Evolutionary conservation across 2,329 filamentous ascomycete genomes (phyloP).

Genomic region (Ascomycota sp.): DNA sequence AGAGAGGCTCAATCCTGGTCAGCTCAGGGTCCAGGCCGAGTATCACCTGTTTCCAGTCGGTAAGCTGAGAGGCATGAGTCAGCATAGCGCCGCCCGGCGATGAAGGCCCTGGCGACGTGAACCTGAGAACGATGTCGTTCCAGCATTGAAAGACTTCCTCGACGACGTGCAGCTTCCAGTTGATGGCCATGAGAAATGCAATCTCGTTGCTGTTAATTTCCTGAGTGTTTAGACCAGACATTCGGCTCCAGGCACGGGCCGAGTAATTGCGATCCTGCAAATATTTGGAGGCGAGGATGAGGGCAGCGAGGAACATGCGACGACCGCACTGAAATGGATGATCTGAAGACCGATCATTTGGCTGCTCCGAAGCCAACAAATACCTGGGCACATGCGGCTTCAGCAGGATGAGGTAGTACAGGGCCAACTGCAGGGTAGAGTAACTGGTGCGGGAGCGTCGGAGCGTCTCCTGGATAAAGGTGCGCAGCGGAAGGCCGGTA

Average conservation of each 20-base stretch:
- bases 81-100: constrained; percentile 30
- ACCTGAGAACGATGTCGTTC: constrained; percentile 79
- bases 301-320: constrained; percentile 87
- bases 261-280: constrained; percentile 96
- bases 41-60: constrained; percentile 39
- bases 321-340: constrained; percentile 85
- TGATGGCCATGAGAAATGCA: constrained; percentile 70
- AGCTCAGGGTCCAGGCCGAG: constrained; percentile 34
- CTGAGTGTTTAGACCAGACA: constrained; percentile 77
- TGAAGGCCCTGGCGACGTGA: constrained; percentile 44
- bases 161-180: constrained; percentile 88
- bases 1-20: constrained; percentile 35
- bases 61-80: constrained; percentile 22
- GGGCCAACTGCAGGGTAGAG: constrained; percentile 85
- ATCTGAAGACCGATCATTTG: constrained; percentile 46
- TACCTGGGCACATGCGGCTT: constrained; percentile 69
- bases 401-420: constrained; percentile 91
- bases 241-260: constrained; percentile 94
- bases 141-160: constrained; percentile 78
- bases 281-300: constrained; percentile 95
- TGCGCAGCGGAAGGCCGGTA: constrained; percentile 71
- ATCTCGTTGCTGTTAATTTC: constrained; percentile 98
- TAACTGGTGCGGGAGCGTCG: constrained; percentile 91
- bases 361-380: constrained; percentile 75
- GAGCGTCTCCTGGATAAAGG: constrained; percentile 93